Conservation (phyloP, 352 stramenopile species). For the Labyrinthula sp. region DNA sequence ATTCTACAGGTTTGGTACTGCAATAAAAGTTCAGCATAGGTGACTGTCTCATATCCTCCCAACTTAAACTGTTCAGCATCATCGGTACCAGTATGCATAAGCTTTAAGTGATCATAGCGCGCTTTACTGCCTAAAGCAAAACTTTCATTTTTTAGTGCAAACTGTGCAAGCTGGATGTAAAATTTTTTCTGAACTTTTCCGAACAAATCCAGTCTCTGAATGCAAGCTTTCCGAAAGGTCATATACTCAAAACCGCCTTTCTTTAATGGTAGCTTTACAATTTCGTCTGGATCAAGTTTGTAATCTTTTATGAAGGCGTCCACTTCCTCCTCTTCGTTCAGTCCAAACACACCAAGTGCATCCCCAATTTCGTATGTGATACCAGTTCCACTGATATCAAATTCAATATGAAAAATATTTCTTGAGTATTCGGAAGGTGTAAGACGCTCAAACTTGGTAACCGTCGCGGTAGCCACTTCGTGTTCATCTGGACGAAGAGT, state of each 20-base stretch:
- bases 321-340: slow-evolving; percentile 53
- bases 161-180: slow-evolving; percentile 45
- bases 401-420: slow-evolving; percentile 59
- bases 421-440: slow-evolving; percentile 52
- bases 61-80: slow-evolving; percentile 51
- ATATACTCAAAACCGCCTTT: slow-evolving; percentile 38
- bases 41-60: slow-evolving; percentile 41
- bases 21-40: slow-evolving; percentile 47
- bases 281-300: slow-evolving; percentile 43
- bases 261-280: slow-evolving; percentile 48
- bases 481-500: slow-evolving; percentile 35
- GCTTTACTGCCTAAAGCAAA: too few relatives aligned
- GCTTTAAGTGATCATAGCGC: slow-evolving; percentile 41
- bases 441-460: slow-evolving; percentile 51
- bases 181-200: slow-evolving; percentile 55
- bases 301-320: slow-evolving; percentile 46
- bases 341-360: slow-evolving; percentile 51
- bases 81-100: slow-evolving; percentile 43
- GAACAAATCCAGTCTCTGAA: slow-evolving; percentile 55
- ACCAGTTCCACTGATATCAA: slow-evolving; percentile 51
- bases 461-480: slow-evolving; percentile 46
- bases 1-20: slow-evolving; percentile 49
- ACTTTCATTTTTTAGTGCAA: too few relatives aligned
- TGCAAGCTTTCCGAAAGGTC: slow-evolving; percentile 54
- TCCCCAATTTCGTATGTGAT: slow-evolving; percentile 60